Base-by-base conservation (phyloP, 192 early-diverging fungal genomes). In the Linnemannia zychae region DNA sequence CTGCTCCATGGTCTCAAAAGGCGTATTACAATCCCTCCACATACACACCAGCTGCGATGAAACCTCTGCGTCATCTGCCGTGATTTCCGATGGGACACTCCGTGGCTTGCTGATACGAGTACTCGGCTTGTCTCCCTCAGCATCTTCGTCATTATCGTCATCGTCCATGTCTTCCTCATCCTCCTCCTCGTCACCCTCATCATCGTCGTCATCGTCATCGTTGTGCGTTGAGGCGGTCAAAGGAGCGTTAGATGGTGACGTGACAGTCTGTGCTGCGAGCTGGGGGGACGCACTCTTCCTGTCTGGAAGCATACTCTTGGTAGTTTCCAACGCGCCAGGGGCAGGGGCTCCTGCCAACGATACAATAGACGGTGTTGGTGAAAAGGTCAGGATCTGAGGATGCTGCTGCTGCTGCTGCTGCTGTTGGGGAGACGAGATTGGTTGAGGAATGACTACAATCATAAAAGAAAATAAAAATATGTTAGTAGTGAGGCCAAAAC, bases 11-110 rank as follows among this genome's bases (percentile, higher is more conserved):
- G 78, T 70, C 7, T 74, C 76, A 65, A 88, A 87, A 38, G 88
- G 86, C 5, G 86, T 83, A 37, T 80, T 73, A 66, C 91, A 92
- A 46, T 82, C 84, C 70, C 83, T 73, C 91, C 91, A 92, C 48
- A 84, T 67, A 76, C 91, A 92, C 31, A 77, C 63, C 38, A 87
- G 82, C 67, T 78, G 72, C 57, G 73, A 78, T 20, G 77, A 46
- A 67, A 57, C 46, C 1, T 79, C 83, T 3, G 78, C 67, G 5
- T 67, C 75, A 5, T 68, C 80, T 16, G 31, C 31, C 1, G n/a
- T 4, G 17, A 36, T 53, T 33, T 57, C 37, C 1, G 71, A 46
- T 3, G 75, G 34, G n/a, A 17, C 13, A 18, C 74, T 77, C 9
- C 70, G 57, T 24, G 36, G 57, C 36, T 72, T 79, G 12, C 28